Evolutionary conservation across 2,329 filamentous ascomycete species (phyloP), one percentile per base, ranked within the genome.

Genomic region (Colletotrichum caudatum): DNA sequence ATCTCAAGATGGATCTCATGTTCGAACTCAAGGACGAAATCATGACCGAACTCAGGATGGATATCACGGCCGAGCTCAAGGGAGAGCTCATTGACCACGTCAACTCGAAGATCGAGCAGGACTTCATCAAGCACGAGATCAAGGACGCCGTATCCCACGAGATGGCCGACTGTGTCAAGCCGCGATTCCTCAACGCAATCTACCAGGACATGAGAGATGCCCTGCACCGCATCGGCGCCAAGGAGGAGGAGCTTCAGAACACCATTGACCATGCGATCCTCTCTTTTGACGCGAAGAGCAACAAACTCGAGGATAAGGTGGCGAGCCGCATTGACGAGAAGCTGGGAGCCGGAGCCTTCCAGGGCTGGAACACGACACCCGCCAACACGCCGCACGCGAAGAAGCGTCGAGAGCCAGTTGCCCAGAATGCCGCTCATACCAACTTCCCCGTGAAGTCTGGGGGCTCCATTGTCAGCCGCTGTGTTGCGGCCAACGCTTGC

Each of bases 231-330:
- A 48, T 48, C n/a, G 9, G 23, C 7, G 14, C 3, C 46, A 48
- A 8, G 46, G 46, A 48, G 46, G 20, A n/a, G 3, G n/a, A n/a
- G 46, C n/a, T 48, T 16, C 20, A 5, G 46, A 48, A 1, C 20
- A 23, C 1, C n/a, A 1, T 48, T 11, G 9, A 3, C 46, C 1
- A 23, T 12, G 11, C 7, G 4, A 5, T 23, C 8, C 9, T 1
- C n/a, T 23, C 3, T 5, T 6, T 48, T 0, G 5, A 48, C 1
- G 8, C 11, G 20, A 4, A 20, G 20, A 4, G 6, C 44, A 9
- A 46, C 0, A 23, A n/a, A 1, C 9, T 48, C 20, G 46, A 23
- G 9, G 12, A 48, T 3, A 12, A 23, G 20, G 23, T 23, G 7
- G 20, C 2, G 18, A 4, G 11, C 5, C 20, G 20, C n/a, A 48